Base-by-base conservation (phyloP, 2,329 filamentous ascomycete species). In the Coccinonectria pachysandricola region DNA sequence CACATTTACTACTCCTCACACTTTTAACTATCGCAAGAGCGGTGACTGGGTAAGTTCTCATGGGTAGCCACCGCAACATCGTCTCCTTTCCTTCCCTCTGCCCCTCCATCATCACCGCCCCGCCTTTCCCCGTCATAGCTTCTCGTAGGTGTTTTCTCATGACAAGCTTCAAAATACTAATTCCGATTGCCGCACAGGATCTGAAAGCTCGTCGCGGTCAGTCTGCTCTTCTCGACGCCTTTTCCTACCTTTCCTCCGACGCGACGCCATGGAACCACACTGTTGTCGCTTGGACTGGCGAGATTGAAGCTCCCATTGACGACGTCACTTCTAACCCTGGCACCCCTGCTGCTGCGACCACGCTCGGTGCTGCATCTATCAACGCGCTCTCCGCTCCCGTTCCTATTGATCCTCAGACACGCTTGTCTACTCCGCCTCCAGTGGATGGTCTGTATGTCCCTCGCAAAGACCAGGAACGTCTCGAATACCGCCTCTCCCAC, bases 251-350 rank as follows among this genome's bases (percentile, higher is more conserved):
- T 22, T 83, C 86, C 4, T 92, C 86, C n/a, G 67, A 79, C 30
- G 69, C 80, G 21, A 78, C 79, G 3, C 76, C 79, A 12, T 96
- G 87, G 87, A 84, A 86, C 45, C 88, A 95, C 59, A 91, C 79
- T 1, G 71, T 95, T 5, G 82, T 96, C 27, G 87, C 85, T 23
- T 96, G 88, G 88, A 94, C 88, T 3, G 88, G 88, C 32, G 88
- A 96, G 54, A 79, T 88, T 32, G 71, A 77, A 31, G 59, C 55
- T 4, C 57, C 64, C 3, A 36, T 49, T 20, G 63, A 69, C 22
- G 47, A 53, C 15, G 37, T 44, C 12, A 37, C 60, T 8, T 62
- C 64, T 5, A 58, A 65, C 3, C 61, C 64, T 11, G 55, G 57
- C 28, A 65, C 62, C 0, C 64, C 68, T 15, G 60, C 42, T 6